Percentiles rank a stretch among this genome's conserved stretches.
Conservation (phyloP, 179 eudicot genomes). For the Beta lomatogona region DNA sequence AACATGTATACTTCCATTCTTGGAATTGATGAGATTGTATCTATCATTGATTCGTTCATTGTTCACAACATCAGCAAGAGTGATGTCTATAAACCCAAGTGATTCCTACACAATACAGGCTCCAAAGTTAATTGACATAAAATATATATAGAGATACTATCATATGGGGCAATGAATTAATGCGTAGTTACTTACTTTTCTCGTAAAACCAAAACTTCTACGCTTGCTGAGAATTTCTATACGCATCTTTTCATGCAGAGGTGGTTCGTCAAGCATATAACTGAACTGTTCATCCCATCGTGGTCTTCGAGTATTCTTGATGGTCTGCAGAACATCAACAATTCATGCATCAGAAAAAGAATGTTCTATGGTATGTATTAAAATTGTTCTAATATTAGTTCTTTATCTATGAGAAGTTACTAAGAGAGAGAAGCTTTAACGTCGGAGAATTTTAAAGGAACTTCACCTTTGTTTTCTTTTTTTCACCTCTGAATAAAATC, state of each 20-base stretch:
- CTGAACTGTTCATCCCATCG: constrained; percentile 80
- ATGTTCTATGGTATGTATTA: neutral
- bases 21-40: constrained; percentile 72
- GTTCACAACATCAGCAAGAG: constrained; percentile 70
- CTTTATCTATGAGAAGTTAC: neutral
- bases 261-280: constrained; percentile 80
- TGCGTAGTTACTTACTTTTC: constrained; percentile 49
- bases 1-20: constrained; percentile 71
- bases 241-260: constrained; percentile 62
- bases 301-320: constrained; percentile 68
- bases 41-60: constrained; percentile 81
- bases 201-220: constrained; percentile 49
- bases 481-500: constrained; percentile 69
- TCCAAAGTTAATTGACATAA: neutral
- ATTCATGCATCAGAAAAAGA: neutral
- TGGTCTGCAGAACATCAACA: constrained; percentile 39
- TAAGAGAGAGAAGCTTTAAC: neutral
- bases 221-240: constrained; percentile 73
- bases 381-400: neutral
- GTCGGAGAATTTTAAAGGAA: neutral
- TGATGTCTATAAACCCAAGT: constrained; percentile 68
- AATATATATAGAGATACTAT: neutral
- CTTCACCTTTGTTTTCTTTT: constrained; percentile 71
- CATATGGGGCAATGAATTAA: neutral
- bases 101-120: constrained; percentile 55